A percentile compares a stretch with the other conserved stretches of the same genome.
These are phyloP conservation scores for Eucalyptus guilfoylei DNA, from an alignment of 345 rosid genomes.

Conservation along the genomic window DNA sequence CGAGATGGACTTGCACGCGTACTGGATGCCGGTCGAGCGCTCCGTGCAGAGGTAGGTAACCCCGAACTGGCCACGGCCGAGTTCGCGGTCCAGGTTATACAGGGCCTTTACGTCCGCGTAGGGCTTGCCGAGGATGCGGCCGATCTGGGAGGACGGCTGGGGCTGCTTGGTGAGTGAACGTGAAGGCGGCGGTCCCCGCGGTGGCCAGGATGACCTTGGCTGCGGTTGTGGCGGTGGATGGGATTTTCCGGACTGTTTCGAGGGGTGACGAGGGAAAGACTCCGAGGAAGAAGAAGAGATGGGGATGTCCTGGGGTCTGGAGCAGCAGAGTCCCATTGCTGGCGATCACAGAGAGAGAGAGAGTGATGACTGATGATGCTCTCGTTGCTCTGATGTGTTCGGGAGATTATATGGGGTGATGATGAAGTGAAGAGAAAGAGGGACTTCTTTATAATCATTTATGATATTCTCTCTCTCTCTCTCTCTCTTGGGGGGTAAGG, in stretches of 20 bases:
- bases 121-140: slow-evolving; percentile 43
- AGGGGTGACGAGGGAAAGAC: slow-evolving; percentile 16
- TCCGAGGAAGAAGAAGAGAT: slow-evolving; percentile 34
- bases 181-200: not conserved
- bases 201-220: not conserved
- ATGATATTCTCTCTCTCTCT: not conserved
- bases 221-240: not conserved
- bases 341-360: not conserved
- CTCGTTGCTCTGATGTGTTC: not conserved
- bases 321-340: slow-evolving; percentile 5
- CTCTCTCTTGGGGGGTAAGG: not conserved
- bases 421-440: not conserved
- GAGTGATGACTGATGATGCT: not conserved
- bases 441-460: not conserved
- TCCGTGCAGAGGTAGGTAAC: slow-evolving; percentile 63
- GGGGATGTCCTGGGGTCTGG: slow-evolving; percentile 34
- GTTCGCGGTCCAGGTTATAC: slow-evolving; percentile 50
- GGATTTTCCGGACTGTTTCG: slow-evolving; percentile 10
- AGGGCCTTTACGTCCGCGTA: slow-evolving; percentile 37
- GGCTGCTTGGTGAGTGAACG: not conserved
- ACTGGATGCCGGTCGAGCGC: slow-evolving; percentile 43
- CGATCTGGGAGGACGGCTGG: slow-evolving; percentile 3
- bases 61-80: slow-evolving; percentile 85
- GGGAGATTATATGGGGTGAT: not conserved
- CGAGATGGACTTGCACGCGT: slow-evolving; percentile 85